phyloP scores from a whole-genome alignment of 768 basidiomycete species.

The Lactifluus subvellereus region DNA sequence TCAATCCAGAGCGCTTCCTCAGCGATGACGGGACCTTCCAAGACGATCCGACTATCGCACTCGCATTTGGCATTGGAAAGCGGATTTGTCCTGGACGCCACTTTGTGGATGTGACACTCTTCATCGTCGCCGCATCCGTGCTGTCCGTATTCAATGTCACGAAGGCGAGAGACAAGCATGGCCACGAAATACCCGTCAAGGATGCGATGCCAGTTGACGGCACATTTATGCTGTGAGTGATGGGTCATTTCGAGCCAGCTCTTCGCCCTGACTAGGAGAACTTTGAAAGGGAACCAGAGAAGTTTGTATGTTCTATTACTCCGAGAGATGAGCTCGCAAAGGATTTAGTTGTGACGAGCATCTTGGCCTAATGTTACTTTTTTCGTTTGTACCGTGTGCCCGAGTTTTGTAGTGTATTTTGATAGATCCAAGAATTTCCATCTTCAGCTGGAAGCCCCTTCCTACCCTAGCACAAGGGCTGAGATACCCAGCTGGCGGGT shows the following conservation, averaged over 20 bases:
- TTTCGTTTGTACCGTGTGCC: too few relatives aligned
- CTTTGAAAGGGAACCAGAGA: neutral
- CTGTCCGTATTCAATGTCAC: slow-evolving; percentile 2
- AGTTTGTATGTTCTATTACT: slow-evolving; percentile 5
- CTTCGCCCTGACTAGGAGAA: neutral
- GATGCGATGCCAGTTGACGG: neutral
- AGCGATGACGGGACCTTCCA: neutral
- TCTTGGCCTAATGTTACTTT: neutral
- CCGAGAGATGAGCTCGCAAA: slow-evolving; percentile 7
- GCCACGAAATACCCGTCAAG: slow-evolving; percentile 4
- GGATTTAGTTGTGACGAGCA: neutral
- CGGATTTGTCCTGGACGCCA: slow-evolving; percentile 16
- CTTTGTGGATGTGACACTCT: slow-evolving; percentile 9
- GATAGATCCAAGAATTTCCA: too few relatives aligned
- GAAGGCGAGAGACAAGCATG: slow-evolving; percentile 1
- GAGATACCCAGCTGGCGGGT: too few relatives aligned
- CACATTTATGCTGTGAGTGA: neutral
- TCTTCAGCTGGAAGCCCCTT: too few relatives aligned
- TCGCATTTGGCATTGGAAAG: slow-evolving; percentile 1
- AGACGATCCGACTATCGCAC: neutral
- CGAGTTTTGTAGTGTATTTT: too few relatives aligned
- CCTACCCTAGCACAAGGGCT: too few relatives aligned
- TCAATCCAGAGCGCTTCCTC: slow-evolving; percentile 4
- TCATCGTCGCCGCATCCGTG: slow-evolving; percentile 2
- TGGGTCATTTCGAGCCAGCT: too few relatives aligned